A percentile compares a stretch with the other conserved stretches of the same genome.
Evolutionary conservation across 2,329 filamentous ascomycete species (phyloP).

Genomic region (Tolypocladium guangdongense): DNA sequence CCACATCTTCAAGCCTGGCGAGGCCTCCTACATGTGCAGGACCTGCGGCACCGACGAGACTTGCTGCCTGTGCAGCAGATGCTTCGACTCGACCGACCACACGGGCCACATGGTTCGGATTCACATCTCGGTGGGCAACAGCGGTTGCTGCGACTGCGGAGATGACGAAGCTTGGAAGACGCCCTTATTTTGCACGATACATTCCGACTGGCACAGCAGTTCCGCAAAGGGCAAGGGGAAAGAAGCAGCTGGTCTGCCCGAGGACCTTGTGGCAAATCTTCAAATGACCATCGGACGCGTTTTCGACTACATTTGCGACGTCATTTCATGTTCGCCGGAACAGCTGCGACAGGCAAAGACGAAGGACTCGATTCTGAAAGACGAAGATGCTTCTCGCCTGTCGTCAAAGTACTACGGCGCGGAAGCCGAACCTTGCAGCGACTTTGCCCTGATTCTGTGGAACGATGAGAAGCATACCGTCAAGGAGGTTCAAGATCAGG

Average conservation of each 20-base stretch:
- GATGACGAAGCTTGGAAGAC: conserved; percentile 89
- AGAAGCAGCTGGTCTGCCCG: conserved; percentile 49
- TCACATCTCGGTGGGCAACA: conserved; percentile 78
- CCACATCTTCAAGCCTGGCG: conserved; percentile 91
- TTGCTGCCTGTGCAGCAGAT: conserved; percentile 85
- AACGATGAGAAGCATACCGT: conserved; percentile 99
- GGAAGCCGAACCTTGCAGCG: conserved; percentile 28
- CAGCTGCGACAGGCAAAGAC: conserved; percentile 83
- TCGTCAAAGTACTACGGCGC: conserved; percentile 61
- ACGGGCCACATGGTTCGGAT: conserved; percentile 87
- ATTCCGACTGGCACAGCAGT: conserved; percentile 51
- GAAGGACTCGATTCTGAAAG: conserved; percentile 64
- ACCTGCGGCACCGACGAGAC: conserved; percentile 93
- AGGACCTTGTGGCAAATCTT: conserved; percentile 66
- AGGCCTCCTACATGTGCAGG: conserved; percentile 88
- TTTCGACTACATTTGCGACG: conserved; percentile 93
- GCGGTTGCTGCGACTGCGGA: conserved; percentile 94
- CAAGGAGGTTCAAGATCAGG: conserved; percentile 79
- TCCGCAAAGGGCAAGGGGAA: conserved; percentile 51
- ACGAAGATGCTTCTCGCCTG: conserved; percentile 72
- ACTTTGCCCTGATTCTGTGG: conserved; percentile 84
- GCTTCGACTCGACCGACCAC: conserved; percentile 93
- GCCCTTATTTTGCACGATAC: conserved; percentile 86
- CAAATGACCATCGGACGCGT: conserved; percentile 75
- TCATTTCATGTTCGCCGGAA: conserved; percentile 95